A percentile compares a stretch with the other conserved stretches of the same genome.
Evolutionary conservation across 2,329 filamentous ascomycete species (phyloP).

Genomic region (Trichophyton simii): DNA sequence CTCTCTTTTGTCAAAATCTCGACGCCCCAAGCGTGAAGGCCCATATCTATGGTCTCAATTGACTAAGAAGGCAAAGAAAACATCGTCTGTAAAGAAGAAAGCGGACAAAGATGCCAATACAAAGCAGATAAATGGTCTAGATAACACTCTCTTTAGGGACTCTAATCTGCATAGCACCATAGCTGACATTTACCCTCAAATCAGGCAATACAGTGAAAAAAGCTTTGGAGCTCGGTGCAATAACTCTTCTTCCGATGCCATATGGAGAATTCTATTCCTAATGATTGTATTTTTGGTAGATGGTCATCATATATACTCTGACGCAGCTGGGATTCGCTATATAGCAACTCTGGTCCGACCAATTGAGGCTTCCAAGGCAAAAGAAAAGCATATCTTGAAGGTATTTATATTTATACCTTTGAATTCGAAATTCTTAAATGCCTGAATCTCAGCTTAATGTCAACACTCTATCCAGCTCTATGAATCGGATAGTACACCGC

Average conservation of each 20-base stretch:
- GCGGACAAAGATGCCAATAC: neutral
- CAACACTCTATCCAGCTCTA: constrained; percentile 44
- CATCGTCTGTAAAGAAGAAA: constrained; percentile 3
- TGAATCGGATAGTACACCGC: constrained; percentile 47
- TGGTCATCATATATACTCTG: constrained; percentile 53
- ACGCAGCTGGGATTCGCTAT: constrained; percentile 51
- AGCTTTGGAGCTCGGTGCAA: neutral
- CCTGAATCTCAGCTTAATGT: constrained; percentile 5
- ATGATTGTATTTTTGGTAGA: constrained; percentile 27
- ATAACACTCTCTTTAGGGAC: neutral
- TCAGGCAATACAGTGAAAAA: neutral
- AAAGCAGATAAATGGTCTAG: neutral
- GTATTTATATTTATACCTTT: constrained; percentile 26
- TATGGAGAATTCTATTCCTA: neutral
- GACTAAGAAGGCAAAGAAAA: constrained; percentile 28
- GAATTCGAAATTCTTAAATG: neutral
- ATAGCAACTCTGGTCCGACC: constrained; percentile 47
- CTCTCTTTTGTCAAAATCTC: constrained; percentile 24
- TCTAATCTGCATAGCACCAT: neutral
- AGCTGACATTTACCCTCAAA: neutral
- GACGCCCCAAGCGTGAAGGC: constrained; percentile 23
- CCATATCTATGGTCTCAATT: constrained; percentile 21
- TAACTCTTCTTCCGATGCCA: neutral
- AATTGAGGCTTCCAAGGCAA: constrained; percentile 36
- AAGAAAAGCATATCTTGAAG: constrained; percentile 48